These are phyloP conservation scores for Trichoderma polysporum DNA, from an alignment of 2,329 filamentous ascomycete species.

Conservation along the genomic window DNA sequence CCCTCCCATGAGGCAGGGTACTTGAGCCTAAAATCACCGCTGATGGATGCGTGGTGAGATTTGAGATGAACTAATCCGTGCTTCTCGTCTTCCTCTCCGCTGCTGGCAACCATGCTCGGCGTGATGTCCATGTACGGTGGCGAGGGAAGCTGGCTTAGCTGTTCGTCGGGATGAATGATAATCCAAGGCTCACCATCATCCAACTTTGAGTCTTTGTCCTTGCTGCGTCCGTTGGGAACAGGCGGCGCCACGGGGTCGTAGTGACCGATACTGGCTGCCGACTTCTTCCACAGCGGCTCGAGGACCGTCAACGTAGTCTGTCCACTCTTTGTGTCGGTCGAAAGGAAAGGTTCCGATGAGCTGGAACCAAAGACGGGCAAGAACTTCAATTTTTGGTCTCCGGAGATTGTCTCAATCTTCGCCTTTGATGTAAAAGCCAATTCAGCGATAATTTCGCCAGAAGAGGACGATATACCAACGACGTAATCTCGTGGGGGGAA, in stretches of 20 bases:
- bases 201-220: neutral
- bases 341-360: constrained; percentile 32
- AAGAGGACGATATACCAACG: constrained; percentile 44
- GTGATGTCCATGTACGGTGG: neutral
- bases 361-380: constrained; percentile 43
- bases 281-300: constrained; percentile 45
- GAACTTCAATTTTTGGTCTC: constrained; percentile 41
- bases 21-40: constrained; percentile 42
- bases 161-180: constrained; percentile 19
- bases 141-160: neutral
- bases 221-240: constrained; percentile 7
- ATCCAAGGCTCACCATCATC: constrained; percentile 27
- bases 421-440: constrained; percentile 42
- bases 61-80: constrained; percentile 38
- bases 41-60: constrained; percentile 45
- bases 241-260: constrained; percentile 1
- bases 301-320: constrained; percentile 39
- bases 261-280: neutral
- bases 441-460: constrained; percentile 43
- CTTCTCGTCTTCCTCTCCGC: neutral
- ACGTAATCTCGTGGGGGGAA: constrained; percentile 50
- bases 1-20: constrained; percentile 55
- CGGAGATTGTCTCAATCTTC: constrained; percentile 41
- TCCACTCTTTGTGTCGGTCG: constrained; percentile 48
- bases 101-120: neutral